Base-by-base conservation (phyloP, 164 flowering plant species). In the Liriodendron chinense region DNA sequence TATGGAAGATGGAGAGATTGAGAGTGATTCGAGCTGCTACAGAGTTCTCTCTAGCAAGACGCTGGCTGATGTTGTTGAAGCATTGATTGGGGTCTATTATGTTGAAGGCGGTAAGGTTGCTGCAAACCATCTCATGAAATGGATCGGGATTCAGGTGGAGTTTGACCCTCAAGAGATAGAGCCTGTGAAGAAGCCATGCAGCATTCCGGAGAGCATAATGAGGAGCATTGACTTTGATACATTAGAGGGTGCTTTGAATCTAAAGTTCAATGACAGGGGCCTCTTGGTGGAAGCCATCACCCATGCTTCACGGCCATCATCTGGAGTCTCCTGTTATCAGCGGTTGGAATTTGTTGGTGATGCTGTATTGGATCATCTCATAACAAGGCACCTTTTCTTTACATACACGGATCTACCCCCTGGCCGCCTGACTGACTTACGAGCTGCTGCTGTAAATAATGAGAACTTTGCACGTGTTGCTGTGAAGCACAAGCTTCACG, bases 391-490 rank as follows among this genome's bases (percentile, higher is more conserved):
- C 83, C 83, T 96, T 80, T 96, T 96, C 80, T 96, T 96, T 81
- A 88, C 90, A 1, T 96, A 96, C 84, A 92, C 93, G 5, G 91
- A 93, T 86, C 85, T 96, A 22, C 98, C 99, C 12, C 99, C 99
- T 1, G 99, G 99, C 28, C 94, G 99, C 61, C 83, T 96, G 83
- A 96, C 98, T 13, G 99, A 96, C 78, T 81, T 96, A 74, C 89
- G 99, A 82, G 99, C 99, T 80, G 99, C 99, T 65, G 99, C 99
- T 73, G 99, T 96, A 26, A 96, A 96, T 83, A 96, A 96, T 79
- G 98, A 96, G 76, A 96, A 94, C 72, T 96, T 96, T 87, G 99
- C 99, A 26, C 97, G 98, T 65, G 94, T 96, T 72, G 96, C 97
- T 1, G 98, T 96, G 72, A 96, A 93, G 81, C 97, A 89, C 78